Conservation (phyloP, 805 yeast genomes). For the Barnettozyma siamensis region DNA sequence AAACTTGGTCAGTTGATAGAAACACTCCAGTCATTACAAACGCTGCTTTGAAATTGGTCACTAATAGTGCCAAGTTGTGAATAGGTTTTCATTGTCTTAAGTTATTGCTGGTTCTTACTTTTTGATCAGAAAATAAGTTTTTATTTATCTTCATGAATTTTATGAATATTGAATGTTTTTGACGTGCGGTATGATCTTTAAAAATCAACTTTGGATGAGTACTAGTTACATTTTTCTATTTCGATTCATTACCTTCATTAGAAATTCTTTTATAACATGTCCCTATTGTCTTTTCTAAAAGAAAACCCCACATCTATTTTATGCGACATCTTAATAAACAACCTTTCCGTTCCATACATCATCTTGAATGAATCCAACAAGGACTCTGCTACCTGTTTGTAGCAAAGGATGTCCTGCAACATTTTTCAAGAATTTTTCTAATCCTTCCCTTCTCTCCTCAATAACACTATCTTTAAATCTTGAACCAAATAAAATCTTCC, state of each 20-base stretch:
- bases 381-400: constrained; percentile 77
- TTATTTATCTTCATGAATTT: neutral
- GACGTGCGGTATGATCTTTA: too few species aligned
- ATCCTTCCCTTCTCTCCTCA: constrained; percentile 75
- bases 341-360: constrained; percentile 60
- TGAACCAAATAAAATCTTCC: constrained; percentile 64
- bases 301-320: too few species aligned
- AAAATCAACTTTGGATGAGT: too few species aligned
- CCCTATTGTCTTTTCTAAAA: too few species aligned
- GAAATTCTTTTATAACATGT: neutral
- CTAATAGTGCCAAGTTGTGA: constrained; percentile 28
- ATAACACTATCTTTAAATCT: constrained; percentile 79
- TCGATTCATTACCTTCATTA: too few species aligned
- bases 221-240: too few species aligned
- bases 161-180: neutral
- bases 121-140: neutral
- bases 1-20: constrained; percentile 75
- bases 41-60: constrained; percentile 69
- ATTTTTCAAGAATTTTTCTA: constrained; percentile 68
- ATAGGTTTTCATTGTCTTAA: too few species aligned
- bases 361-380: constrained; percentile 82
- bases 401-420: constrained; percentile 92
- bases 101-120: neutral
- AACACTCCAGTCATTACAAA: constrained; percentile 72
- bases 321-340: constrained; percentile 1